Percentiles rank a stretch among this genome's conserved stretches.
Evolutionary conservation across 169 alveolate genomes (phyloP).

Genomic region (Pseudocohnilembus persalinus): DNA sequence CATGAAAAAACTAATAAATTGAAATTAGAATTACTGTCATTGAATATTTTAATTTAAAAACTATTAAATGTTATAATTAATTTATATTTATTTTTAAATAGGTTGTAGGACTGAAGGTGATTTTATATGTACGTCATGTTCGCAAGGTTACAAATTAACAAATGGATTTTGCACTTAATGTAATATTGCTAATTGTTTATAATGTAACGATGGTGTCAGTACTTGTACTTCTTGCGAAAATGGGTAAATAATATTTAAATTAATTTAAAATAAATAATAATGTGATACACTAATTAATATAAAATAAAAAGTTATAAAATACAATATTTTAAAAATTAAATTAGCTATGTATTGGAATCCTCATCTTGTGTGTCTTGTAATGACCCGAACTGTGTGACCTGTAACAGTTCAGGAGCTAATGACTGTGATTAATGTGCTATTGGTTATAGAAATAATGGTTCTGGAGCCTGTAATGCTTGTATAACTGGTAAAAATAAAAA

Average conservation of each 20-base stretch:
- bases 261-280: too few relatives aligned
- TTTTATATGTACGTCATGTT: not conserved
- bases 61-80: too few relatives aligned
- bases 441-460: not conserved
- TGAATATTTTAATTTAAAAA: too few relatives aligned
- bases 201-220: not conserved
- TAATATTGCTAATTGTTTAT: not conserved
- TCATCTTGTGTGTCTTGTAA: not conserved
- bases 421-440: not conserved
- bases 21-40: too few relatives aligned
- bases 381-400: not conserved
- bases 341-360: not conserved
- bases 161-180: not conserved
- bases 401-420: not conserved
- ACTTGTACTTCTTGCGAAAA: too few relatives aligned
- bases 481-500: not conserved
- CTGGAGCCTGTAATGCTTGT: not conserved
- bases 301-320: too few relatives aligned
- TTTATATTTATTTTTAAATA: too few relatives aligned
- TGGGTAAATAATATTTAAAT: too few relatives aligned
- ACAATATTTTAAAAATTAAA: too few relatives aligned
- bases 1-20: too few relatives aligned
- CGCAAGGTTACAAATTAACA: not conserved
- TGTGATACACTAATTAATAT: too few relatives aligned
- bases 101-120: not conserved